A percentile compares a stretch with the other conserved stretches of the same genome.
Evolutionary conservation across 169 alveolate genomes (phyloP).

Genomic region (Plasmodium malariae): DNA sequence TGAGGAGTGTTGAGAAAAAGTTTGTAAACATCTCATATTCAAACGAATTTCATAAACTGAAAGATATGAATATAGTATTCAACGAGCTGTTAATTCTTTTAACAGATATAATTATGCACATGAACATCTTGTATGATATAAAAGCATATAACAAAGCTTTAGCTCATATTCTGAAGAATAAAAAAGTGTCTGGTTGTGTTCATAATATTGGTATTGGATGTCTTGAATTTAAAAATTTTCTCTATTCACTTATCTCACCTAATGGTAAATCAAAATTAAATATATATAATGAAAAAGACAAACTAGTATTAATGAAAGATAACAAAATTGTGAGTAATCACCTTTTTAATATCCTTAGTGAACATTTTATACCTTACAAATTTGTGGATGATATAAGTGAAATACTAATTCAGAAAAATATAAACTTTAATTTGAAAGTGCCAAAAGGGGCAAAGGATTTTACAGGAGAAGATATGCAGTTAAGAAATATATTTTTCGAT

Average conservation of each 20-base stretch:
- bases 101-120: constrained; percentile 59
- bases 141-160: constrained; percentile 62
- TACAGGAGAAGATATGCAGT: constrained; percentile 93
- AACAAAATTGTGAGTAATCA: constrained; percentile 10
- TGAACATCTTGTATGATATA: constrained; percentile 74
- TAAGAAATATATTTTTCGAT: constrained; percentile 91
- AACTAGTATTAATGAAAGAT: background rate
- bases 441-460: constrained; percentile 97
- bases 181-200: constrained; percentile 51
- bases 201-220: constrained; percentile 71
- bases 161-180: constrained; percentile 32
- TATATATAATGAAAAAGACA: constrained; percentile 5
- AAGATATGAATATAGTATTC: constrained; percentile 27
- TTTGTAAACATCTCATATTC: background rate
- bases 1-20: constrained; percentile 4
- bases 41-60: constrained; percentile 11
- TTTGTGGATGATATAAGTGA: constrained; percentile 31
- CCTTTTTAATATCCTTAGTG: background rate
- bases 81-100: constrained; percentile 18
- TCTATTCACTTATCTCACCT: constrained; percentile 30
- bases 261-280: background rate
- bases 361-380: constrained; percentile 26
- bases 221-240: constrained; percentile 64
- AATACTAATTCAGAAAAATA: constrained; percentile 82
- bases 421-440: constrained; percentile 89